phyloP scores from a whole-genome alignment of 805 yeast species.

The Tetrapisispora fleetii region DNA sequence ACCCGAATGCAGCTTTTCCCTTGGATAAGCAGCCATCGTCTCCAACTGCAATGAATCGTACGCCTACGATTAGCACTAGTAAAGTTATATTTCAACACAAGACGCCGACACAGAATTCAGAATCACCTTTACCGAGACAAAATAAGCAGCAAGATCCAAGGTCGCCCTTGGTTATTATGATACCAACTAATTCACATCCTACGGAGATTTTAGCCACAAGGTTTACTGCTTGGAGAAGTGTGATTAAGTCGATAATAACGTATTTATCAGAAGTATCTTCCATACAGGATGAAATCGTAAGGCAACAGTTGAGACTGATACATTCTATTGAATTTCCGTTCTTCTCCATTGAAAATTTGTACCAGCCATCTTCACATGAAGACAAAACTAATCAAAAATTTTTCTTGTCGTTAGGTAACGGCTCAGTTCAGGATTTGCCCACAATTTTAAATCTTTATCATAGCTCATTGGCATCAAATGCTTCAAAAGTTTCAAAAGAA shows the following conservation, averaged over 20 bases:
- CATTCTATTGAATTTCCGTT: conserved; percentile 54
- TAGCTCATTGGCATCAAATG: conserved; percentile 47
- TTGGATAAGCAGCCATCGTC: not conserved
- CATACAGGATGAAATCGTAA: conserved; percentile 79
- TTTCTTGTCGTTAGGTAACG: conserved; percentile 70
- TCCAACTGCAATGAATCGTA: not conserved
- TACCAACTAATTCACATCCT: conserved; percentile 62
- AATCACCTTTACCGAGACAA: not conserved
- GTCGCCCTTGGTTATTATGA: conserved; percentile 38
- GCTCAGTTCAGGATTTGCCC: conserved; percentile 79
- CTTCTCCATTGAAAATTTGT: conserved; percentile 23
- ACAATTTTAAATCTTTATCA: conserved; percentile 58
- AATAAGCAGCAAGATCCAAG: conserved; percentile 31
- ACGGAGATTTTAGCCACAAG: conserved; percentile 80
- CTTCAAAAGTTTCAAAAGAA: conserved; percentile 51
- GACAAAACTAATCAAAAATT: conserved; percentile 30
- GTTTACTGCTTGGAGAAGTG: conserved; percentile 78
- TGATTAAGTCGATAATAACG: conserved; percentile 62
- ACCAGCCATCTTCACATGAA: conserved; percentile 19
- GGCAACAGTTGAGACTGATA: conserved; percentile 73
- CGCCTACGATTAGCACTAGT: not conserved
- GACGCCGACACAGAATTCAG: not conserved
- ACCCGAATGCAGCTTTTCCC: not conserved
- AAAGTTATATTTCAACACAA: conserved; percentile 2
- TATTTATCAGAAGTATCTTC: conserved; percentile 74